These are phyloP conservation scores for Aspergillus kassunensis DNA, from an alignment of 495 filamentous ascomycete genomes.

Conservation along the genomic window DNA sequence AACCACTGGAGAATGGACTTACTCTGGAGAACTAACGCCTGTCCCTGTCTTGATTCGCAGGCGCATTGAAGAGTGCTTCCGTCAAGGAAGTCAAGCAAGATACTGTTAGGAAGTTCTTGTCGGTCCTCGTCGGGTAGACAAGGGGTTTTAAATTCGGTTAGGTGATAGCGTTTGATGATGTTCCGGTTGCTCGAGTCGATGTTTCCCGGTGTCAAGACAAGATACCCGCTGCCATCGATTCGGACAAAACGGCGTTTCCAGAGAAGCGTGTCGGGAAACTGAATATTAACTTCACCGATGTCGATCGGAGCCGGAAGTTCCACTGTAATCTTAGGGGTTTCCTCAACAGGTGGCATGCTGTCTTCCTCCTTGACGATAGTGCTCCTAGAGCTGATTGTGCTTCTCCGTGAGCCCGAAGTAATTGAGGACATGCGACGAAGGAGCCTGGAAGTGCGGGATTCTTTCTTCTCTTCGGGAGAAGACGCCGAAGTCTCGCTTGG, in stretches of 20 bases:
- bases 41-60: constrained; percentile 73
- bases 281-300: constrained; percentile 86
- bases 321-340: constrained; percentile 33
- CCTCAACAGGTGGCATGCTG: constrained; percentile 23
- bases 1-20: constrained; percentile 29
- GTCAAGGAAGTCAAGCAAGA: constrained; percentile 77
- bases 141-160: constrained; percentile 74
- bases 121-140: constrained; percentile 81
- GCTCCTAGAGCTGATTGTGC: constrained; percentile 50
- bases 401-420: constrained; percentile 58
- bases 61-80: constrained; percentile 83
- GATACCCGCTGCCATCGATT: constrained; percentile 69
- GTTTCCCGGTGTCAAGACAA: constrained; percentile 63
- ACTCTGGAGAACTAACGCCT: constrained; percentile 63
- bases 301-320: constrained; percentile 49
- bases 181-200: constrained; percentile 43
- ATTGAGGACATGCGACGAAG: constrained; percentile 78
- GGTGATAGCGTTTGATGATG: constrained; percentile 69
- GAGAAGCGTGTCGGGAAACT: constrained; percentile 86
- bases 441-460: constrained; percentile 65
- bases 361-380: constrained; percentile 62
- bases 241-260: constrained; percentile 87
- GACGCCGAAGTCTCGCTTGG: constrained; percentile 33
- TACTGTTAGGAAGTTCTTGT: constrained; percentile 84
- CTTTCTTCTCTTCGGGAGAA: constrained; percentile 59